phyloP scores from a whole-genome alignment of 2,329 filamentous ascomycete species.

The Dichotomopilus funicola region DNA sequence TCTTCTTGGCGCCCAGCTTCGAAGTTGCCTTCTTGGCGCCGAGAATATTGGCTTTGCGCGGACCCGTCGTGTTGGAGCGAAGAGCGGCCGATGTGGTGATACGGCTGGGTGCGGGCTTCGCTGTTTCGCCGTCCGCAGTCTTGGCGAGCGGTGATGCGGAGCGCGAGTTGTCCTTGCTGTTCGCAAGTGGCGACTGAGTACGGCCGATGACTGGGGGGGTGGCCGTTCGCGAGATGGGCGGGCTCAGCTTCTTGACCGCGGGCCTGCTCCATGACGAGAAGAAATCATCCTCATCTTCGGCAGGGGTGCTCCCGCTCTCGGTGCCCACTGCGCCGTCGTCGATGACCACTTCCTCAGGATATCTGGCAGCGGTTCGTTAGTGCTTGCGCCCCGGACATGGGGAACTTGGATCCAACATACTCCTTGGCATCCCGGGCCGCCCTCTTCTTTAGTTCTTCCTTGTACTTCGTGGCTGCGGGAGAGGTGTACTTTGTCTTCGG shows the following conservation, averaged over 20 bases:
- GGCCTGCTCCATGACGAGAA: slow-evolving; percentile 99
- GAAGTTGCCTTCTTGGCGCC: slow-evolving; percentile 72
- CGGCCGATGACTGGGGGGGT: slow-evolving; percentile 78
- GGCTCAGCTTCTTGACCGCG: slow-evolving; percentile 90
- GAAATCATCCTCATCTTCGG: slow-evolving; percentile 87
- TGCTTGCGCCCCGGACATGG: neutral
- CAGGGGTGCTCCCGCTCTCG: slow-evolving; percentile 68
- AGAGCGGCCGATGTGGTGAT: slow-evolving; percentile 74
- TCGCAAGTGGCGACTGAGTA: slow-evolving; percentile 84
- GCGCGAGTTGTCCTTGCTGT: slow-evolving; percentile 65
- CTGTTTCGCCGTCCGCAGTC: slow-evolving; percentile 45
- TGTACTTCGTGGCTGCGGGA: slow-evolving; percentile 91
- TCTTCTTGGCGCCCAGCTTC: slow-evolving; percentile 91
- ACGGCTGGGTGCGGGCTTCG: slow-evolving; percentile 54
- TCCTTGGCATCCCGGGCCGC: slow-evolving; percentile 77
- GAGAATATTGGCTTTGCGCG: slow-evolving; percentile 79
- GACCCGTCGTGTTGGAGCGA: slow-evolving; percentile 64
- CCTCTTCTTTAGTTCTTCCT: slow-evolving; percentile 86
- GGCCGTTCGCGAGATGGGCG: slow-evolving; percentile 80
- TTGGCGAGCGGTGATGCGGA: slow-evolving; percentile 76
- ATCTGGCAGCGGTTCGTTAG: slow-evolving; percentile 44
- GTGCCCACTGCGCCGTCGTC: slow-evolving; percentile 61
- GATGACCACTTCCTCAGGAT: slow-evolving; percentile 78
- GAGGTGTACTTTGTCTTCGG: slow-evolving; percentile 91
- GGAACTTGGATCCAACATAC: slow-evolving; percentile 44